phyloP scores from a whole-genome alignment of 306 rosid species.

The Prunus persica region DNA sequence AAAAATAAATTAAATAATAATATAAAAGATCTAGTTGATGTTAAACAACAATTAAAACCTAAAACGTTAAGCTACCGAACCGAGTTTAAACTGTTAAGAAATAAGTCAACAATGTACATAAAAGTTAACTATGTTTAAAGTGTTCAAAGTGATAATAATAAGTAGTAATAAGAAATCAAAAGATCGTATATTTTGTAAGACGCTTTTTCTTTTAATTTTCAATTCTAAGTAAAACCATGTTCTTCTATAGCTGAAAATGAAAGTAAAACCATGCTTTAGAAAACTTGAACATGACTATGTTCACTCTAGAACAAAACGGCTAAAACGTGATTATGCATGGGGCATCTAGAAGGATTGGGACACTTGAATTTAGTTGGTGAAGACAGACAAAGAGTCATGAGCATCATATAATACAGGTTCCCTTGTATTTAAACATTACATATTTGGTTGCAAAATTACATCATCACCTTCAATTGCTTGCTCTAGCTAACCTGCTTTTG shows the following conservation, averaged over 20 bases:
- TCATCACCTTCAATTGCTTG: background rate
- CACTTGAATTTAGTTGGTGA: slow-evolving; percentile 5
- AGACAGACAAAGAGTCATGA: background rate
- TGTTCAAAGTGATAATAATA: background rate
- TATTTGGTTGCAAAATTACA: background rate
- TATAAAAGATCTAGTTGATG: background rate
- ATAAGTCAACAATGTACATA: background rate
- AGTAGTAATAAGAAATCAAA: background rate
- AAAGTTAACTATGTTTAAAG: background rate
- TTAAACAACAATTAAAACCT: background rate
- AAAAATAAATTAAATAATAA: background rate
- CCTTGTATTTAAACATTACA: background rate
- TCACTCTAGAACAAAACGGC: background rate
- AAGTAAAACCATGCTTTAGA: background rate
- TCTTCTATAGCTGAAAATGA: background rate
- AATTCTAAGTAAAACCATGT: background rate
- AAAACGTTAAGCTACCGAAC: background rate
- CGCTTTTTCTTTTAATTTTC: too few species aligned
- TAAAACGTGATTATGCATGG: background rate
- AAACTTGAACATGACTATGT: background rate
- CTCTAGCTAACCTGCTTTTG: background rate
- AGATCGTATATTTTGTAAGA: background rate
- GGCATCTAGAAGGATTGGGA: slow-evolving; percentile 6
- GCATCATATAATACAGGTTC: background rate
- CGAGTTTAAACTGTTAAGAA: background rate